phyloP scores from a whole-genome alignment of 805 yeast species.

The Kodamaea nitidulidarum region DNA sequence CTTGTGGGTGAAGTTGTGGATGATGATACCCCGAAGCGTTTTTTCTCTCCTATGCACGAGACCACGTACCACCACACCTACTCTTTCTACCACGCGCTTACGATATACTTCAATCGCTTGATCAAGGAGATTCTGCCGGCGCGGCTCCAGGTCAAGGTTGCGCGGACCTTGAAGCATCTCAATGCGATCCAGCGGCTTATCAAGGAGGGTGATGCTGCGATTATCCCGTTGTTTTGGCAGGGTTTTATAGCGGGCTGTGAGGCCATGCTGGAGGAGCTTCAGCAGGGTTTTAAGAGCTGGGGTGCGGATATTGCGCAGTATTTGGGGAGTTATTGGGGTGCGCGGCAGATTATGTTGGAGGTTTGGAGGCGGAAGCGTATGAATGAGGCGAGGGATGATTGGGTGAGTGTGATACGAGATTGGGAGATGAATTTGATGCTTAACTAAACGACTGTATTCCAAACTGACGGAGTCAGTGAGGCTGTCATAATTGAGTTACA shows the following conservation, averaged over 20 bases:
- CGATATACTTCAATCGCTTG: slow-evolving; percentile 67
- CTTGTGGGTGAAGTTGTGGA: slow-evolving; percentile 11
- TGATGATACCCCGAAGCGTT: slow-evolving; percentile 22
- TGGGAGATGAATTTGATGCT: slow-evolving; percentile 86
- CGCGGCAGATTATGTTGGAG: slow-evolving; percentile 78
- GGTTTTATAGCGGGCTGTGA: slow-evolving; percentile 88
- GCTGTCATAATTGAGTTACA: no score
- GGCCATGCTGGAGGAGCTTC: slow-evolving; percentile 54
- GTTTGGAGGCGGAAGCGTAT: slow-evolving; percentile 74
- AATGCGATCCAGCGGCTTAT: slow-evolving; percentile 58
- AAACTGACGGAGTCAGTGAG: slow-evolving; percentile 15
- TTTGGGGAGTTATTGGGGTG: slow-evolving; percentile 79
- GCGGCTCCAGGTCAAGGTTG: slow-evolving; percentile 59
- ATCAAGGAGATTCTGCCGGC: slow-evolving; percentile 53
- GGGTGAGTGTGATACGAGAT: slow-evolving; percentile 76
- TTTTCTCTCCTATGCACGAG: slow-evolving; percentile 55
- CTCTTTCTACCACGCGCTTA: slow-evolving; percentile 70
- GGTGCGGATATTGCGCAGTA: slow-evolving; percentile 54
- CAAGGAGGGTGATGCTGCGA: slow-evolving; percentile 51
- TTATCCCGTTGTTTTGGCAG: slow-evolving; percentile 81
- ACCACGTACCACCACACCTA: slow-evolving; percentile 76
- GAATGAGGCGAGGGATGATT: slow-evolving; percentile 56
- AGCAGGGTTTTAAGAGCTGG: slow-evolving; percentile 70
- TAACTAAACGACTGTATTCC: slow-evolving; percentile 35
- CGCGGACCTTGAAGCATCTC: slow-evolving; percentile 57